Evolutionary conservation across 2,329 filamentous ascomycete genomes (phyloP), one percentile per base, ranked within the genome.

Genomic region (Fusarium setosum): DNA sequence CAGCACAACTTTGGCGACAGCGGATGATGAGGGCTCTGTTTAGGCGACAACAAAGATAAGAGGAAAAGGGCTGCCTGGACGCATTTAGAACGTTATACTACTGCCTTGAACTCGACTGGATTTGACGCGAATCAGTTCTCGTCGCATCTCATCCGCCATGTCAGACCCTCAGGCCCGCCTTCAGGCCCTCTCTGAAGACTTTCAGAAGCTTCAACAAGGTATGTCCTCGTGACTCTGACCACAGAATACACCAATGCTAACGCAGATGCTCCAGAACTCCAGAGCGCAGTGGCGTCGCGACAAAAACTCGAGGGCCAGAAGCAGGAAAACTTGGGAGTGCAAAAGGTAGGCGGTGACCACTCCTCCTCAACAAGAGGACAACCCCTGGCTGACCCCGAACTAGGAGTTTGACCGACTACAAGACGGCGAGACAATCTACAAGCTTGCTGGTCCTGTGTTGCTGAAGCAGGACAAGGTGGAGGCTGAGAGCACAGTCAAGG

Each of bases 241-340:
- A 11, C 17, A n/a, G n/a, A n/a, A 15, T 20, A 53, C 18, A 29
- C 23, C 0, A 17, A 26, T 48, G n/a, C 64, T 71, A 32, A 71
- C 48, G 3, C 17, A 20, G 6, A n/a, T n/a, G 15, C 18, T 23
- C 6, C 52, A 97, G 96, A 98, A 71, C 86, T 98, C 55, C 92
- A 94, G 77, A 86, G 84, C 40, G 83, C 88, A 17, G 88, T 98
- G 23, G 85, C 89, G 41, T 92, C 93, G 10, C 88, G 94, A 65
- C 94, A 99, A 81, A 96, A 92, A 80, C 88, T 99, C 7, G 94
- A 97, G 77, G 92, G 94, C 7, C 96, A 99, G 79, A 92, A 92
- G 77, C 93, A 97, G 75, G 96, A 99, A 78, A 99, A 98, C 76
- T 81, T 90, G 47, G 90, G 91, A 15, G 96, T 99, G 10, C 89